phyloP scores from a whole-genome alignment of 345 rosid genomes.

The Heritiera littoralis region DNA sequence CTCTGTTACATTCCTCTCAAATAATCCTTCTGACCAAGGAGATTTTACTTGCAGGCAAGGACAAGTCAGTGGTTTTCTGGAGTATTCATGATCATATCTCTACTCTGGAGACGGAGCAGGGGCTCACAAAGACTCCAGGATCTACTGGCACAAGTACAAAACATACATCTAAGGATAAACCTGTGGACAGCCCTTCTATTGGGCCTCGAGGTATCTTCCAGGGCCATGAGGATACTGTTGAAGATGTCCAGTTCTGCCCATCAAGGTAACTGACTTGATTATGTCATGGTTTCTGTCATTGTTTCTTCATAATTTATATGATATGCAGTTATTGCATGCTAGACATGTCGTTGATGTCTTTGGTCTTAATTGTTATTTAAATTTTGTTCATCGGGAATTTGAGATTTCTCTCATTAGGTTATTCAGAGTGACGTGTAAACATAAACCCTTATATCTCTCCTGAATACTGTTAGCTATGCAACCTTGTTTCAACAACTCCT shows the following conservation, averaged over 20 bases:
- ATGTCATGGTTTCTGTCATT: neutral
- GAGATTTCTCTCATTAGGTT: neutral
- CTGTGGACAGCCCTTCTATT: slow-evolving; percentile 64
- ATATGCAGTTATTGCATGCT: neutral
- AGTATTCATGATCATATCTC: slow-evolving; percentile 97
- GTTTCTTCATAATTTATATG: neutral
- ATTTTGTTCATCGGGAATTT: neutral
- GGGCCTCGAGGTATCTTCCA: slow-evolving; percentile 89
- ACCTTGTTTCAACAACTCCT: neutral
- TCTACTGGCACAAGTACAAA: slow-evolving; percentile 65
- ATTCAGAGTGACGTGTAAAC: neutral
- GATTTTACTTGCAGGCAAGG: slow-evolving; percentile 73
- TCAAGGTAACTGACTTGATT: slow-evolving; percentile 63
- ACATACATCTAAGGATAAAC: slow-evolving; percentile 32
- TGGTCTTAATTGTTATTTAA: neutral
- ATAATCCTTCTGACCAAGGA: neutral
- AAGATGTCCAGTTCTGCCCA: slow-evolving; percentile 95
- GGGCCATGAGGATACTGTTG: slow-evolving; percentile 98
- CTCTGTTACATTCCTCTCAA: too few species aligned
- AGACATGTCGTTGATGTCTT: neutral
- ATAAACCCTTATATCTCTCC: neutral
- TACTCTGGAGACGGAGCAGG: slow-evolving; percentile 36
- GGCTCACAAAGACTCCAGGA: slow-evolving; percentile 56
- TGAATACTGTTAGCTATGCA: neutral
- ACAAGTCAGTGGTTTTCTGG: slow-evolving; percentile 91